A percentile compares a stretch with the other conserved stretches of the same genome.
Evolutionary conservation across 2,329 filamentous ascomycete species (phyloP).

Genomic region (Tolypocladium inflatum): DNA sequence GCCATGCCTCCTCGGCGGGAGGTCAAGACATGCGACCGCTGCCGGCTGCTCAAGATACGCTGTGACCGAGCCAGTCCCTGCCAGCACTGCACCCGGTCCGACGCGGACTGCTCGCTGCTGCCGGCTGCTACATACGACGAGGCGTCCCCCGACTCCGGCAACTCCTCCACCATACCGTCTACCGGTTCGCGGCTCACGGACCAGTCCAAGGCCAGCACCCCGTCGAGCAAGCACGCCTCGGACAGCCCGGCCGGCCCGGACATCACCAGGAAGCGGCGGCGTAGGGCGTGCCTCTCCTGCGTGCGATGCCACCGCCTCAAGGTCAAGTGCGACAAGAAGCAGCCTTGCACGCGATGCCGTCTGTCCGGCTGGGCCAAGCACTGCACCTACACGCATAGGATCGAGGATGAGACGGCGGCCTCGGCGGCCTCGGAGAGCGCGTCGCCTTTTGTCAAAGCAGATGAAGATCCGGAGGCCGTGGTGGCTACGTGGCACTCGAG

Average conservation of each 20-base stretch:
- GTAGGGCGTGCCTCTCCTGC: slow-evolving; percentile 4
- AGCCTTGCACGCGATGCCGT: slow-evolving; percentile 5
- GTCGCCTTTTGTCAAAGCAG: neutral
- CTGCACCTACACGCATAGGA: slow-evolving; percentile 3
- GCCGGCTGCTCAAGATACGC: neutral
- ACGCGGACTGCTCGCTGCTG: neutral
- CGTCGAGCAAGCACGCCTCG: neutral
- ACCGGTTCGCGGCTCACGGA: neutral
- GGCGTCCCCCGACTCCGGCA: neutral
- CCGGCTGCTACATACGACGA: neutral
- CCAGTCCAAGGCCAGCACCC: neutral
- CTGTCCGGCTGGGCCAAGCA: slow-evolving; percentile 1
- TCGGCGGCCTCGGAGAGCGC: neutral
- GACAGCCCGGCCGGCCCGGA: neutral
- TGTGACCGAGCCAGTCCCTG: neutral
- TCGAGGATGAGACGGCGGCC: neutral
- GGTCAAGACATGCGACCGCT: neutral
- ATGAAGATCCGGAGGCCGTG: neutral
- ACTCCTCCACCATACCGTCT: neutral
- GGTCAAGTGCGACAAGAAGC: slow-evolving; percentile 4
- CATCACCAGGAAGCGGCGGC: neutral
- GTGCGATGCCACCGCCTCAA: slow-evolving; percentile 5
- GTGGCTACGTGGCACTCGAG: neutral
- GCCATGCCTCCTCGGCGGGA: neutral
- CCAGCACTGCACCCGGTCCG: neutral